Base-by-base conservation (phyloP, 352 stramenopile species). In the Peronospora farinosa region DNA sequence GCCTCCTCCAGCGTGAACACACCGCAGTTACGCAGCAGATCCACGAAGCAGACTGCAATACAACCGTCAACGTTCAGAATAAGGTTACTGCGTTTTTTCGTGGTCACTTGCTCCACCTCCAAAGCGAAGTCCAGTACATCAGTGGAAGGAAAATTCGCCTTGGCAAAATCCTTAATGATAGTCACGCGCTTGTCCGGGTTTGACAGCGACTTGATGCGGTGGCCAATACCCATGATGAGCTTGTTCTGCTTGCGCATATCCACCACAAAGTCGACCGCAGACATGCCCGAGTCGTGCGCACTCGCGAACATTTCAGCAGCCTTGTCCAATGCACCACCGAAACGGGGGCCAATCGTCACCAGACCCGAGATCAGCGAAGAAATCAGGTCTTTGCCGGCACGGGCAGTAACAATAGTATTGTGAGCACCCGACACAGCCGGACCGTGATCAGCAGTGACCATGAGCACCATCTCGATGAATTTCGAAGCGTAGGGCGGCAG, bases 401-500 rank as follows among this genome's bases (percentile, higher is more conserved):
- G 86, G 27, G 95, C 86, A 53, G 88, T 91, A 33, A 91, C 80
- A 57, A 98, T 98, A 40, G 93, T 98, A 76, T 98, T 98, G 74
- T 98, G 95, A 10, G 95, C 95, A 48, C 95, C 95, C 28, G 90
- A 96, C 19, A 98, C 95, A 19, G 93, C 93, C 40, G 95, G 95
- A 35, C 95, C 95, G 73, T 98, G 95, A 71, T 98, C 95, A 28
- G 94, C 95, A 15, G 92, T 98, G 31, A 98, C 92, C 92, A 98
- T 98, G 16, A 98, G 76, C 50, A 98, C 90, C 91, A 98, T 98
- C 73, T 98, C 95, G 51, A 98, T 97, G 64, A 98, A 98, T 69
- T 96, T 96, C 37, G 75, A 85, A 13, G 87, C 88, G 72, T 96
- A 96, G 30, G 78, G 35, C 16, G 89, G 88, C 54, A 97, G 61